Evolutionary conservation across 2,329 filamentous ascomycete genomes (phyloP).

Genomic region (Aspergillus unguis): DNA sequence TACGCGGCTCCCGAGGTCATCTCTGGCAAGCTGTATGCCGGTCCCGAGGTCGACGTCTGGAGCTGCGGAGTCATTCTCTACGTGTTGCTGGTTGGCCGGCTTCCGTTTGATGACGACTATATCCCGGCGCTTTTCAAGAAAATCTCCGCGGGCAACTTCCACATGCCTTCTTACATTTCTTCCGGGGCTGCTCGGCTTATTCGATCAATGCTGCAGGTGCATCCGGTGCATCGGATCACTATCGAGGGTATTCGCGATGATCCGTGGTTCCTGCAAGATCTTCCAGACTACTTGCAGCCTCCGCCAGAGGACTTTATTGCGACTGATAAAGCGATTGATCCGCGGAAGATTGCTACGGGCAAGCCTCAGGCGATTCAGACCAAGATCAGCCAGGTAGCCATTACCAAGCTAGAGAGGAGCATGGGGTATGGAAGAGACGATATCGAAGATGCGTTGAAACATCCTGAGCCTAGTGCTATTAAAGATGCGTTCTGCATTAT

Average conservation of each 20-base stretch:
- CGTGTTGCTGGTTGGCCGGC: constrained; percentile 61
- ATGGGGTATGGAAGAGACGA: constrained; percentile 97
- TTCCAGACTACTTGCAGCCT: constrained; percentile 81
- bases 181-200: constrained; percentile 72
- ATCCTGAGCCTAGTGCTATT: constrained; percentile 92
- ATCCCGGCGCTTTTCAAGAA: constrained; percentile 97
- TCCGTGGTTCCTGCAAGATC: constrained; percentile 85
- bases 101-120: constrained; percentile 98
- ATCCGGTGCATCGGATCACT: constrained; percentile 88
- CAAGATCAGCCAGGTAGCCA: constrained; percentile 86
- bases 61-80: constrained; percentile 65
- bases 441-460: constrained; percentile 88
- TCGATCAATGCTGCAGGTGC: constrained; percentile 90
- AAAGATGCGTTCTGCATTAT: constrained; percentile 99
- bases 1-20: constrained; percentile 98
- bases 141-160: constrained; percentile 91
- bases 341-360: constrained; percentile 74
- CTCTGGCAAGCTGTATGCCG: constrained; percentile 93
- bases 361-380: constrained; percentile 77
- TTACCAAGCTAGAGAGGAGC: constrained; percentile 92
- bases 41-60: constrained; percentile 94
- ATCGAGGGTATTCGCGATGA: constrained; percentile 91
- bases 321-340: constrained; percentile 85
- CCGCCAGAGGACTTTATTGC: constrained; percentile 90
- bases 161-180: constrained; percentile 87